Base-by-base conservation (phyloP, 352 stramenopile genomes). In the Globisporangium spinosum region DNA sequence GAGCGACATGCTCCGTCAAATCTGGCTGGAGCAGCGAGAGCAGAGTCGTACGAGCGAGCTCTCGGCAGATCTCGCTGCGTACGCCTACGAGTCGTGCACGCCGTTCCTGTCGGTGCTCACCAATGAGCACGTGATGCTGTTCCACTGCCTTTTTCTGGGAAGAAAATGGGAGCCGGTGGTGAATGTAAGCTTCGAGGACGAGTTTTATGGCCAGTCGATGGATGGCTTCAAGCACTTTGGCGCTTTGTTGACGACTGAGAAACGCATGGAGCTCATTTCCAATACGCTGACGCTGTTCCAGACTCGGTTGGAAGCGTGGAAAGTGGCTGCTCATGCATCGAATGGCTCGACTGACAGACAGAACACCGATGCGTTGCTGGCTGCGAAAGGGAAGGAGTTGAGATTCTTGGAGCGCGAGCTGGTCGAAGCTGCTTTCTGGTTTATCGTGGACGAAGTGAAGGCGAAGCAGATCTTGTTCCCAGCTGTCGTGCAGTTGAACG, bases 1-100 rank as follows among this genome's bases (percentile, higher is more conserved):
- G 6, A 87, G 86, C 59, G 54, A 80, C 4, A 64, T 78, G 49
- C 70, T 91, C 0, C 61, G 61, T 0, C 68, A 62, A 23, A 83
- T 90, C 35, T 90, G 82, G 81, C 57, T 51, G 0, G 75, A 90
- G 40, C 74, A 58, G 17, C 55, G 25, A 29, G 53, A 54, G 7
- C 22, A 17, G 8, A 23, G 29, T 29, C 38, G 12, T 22, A 29
- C 7, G 15, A 62, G 22, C 2, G 34, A 62, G 6, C 60, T 81
- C 25, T 72, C 70, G 53, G 71, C 70, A 1, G 79, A 91, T 13
- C 69, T 91, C 6, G 85, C 77, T 7, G 69, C 72, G 12, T 85
- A 89, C 54, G 85, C 85, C n/a, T 94, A 92, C 58, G 81, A 91
- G 45, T 71, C 81, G 5, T 93, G 82, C 23, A 70, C 80, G 22